These are phyloP conservation scores for Botrytis aclada DNA, from an alignment of 2,329 filamentous ascomycete genomes.

Conservation along the genomic window DNA sequence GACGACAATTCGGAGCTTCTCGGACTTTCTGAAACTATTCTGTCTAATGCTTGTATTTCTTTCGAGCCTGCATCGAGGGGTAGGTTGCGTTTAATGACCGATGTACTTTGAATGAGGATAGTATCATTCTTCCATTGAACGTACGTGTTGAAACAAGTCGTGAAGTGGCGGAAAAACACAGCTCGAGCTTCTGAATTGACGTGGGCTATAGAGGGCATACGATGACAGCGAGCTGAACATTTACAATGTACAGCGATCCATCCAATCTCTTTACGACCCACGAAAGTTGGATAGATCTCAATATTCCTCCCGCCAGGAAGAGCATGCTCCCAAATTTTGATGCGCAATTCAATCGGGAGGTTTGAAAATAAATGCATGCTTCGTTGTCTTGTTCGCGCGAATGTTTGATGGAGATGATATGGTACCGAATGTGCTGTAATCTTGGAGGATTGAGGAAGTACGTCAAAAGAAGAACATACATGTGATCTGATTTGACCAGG, in stretches of 20 bases:
- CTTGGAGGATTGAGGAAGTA: too few species aligned
- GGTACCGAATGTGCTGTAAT: neutral
- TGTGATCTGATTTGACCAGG: neutral
- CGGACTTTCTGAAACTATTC: neutral
- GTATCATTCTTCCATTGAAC: constrained; percentile 1
- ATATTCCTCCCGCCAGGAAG: constrained; percentile 3
- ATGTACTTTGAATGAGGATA: constrained; percentile 1
- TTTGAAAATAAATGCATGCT: neutral
- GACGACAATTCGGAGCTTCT: neutral
- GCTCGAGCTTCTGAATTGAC: neutral
- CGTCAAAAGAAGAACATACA: neutral
- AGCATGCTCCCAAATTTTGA: neutral
- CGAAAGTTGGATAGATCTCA: neutral
- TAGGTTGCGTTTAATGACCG: neutral
- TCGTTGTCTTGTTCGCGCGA: neutral
- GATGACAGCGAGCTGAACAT: neutral
- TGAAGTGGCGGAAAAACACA: neutral
- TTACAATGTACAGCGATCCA: neutral
- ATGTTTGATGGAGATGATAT: neutral
- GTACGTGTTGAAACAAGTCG: constrained; percentile 7
- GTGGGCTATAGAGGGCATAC: neutral
- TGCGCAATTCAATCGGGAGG: neutral
- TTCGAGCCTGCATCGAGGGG: neutral
- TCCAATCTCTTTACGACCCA: neutral
- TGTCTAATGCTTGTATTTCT: neutral